Evolutionary conservation across 2,329 filamentous ascomycete genomes (phyloP).

Genomic region (Xylaria sp.): DNA sequence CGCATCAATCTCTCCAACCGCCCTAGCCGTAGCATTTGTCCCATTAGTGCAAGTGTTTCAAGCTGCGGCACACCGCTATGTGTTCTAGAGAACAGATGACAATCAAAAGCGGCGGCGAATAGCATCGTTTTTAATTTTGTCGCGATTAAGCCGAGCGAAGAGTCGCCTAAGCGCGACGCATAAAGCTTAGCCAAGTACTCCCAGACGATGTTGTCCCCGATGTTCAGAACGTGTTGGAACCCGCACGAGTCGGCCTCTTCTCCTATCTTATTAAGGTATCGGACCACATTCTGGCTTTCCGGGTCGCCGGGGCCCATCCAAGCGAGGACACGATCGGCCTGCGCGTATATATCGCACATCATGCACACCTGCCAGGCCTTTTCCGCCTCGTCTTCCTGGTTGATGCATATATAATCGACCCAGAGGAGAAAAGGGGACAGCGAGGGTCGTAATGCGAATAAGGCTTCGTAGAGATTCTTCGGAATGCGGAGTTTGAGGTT

Average conservation of each 20-base stretch:
- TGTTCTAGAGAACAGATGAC: background rate
- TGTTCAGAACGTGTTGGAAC: background rate
- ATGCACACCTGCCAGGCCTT: background rate
- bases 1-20: background rate
- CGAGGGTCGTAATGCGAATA: background rate
- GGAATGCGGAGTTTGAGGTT: background rate
- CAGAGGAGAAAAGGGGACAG: background rate
- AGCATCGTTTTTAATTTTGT: background rate
- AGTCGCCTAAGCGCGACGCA: background rate
- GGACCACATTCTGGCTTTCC: background rate
- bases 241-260: background rate
- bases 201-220: background rate
- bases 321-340: background rate
- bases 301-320: constrained; percentile 1
- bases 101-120: background rate
- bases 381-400: background rate
- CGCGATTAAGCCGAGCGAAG: background rate
- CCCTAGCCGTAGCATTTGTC: background rate
- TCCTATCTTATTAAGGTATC: background rate
- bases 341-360: constrained; percentile 1
- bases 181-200: background rate
- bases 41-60: background rate
- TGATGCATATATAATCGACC: background rate
- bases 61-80: background rate
- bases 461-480: background rate